These are phyloP conservation scores for Leccinum aurantiacum DNA, from an alignment of 768 basidiomycete genomes.

Conservation along the genomic window DNA sequence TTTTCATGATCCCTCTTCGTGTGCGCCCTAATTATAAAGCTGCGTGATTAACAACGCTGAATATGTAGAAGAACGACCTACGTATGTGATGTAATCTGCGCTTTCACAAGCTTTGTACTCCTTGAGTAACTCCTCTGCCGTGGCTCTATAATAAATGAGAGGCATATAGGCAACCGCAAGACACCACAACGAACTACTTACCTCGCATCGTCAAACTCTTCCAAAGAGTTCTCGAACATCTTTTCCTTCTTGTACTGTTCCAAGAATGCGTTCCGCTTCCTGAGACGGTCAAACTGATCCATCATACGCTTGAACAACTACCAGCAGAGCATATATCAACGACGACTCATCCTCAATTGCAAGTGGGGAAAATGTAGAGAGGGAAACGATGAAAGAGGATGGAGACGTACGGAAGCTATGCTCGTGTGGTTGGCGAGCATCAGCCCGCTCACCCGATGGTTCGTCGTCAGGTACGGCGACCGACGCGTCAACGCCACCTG, in stretches of 20 bases:
- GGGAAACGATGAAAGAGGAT: background rate
- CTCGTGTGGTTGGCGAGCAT: slow-evolving; percentile 99
- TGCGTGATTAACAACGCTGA: background rate
- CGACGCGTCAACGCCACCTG: slow-evolving; percentile 93
- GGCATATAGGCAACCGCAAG: background rate
- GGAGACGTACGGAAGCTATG: slow-evolving; percentile 77
- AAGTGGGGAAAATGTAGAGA: background rate
- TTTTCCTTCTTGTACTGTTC: slow-evolving; percentile 98
- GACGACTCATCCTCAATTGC: background rate
- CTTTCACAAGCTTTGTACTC: slow-evolving; percentile 98
- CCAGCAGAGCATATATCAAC: background rate
- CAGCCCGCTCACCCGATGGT: slow-evolving; percentile 93
- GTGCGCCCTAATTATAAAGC: slow-evolving; percentile 29
- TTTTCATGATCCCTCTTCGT: slow-evolving; percentile 32
- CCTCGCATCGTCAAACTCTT: slow-evolving; percentile 99
- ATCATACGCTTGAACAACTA: slow-evolving; percentile 96
- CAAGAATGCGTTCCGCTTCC: slow-evolving; percentile 89
- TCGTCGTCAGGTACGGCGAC: slow-evolving; percentile 84
- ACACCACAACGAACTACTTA: slow-evolving; percentile 32
- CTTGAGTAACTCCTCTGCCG: slow-evolving; percentile 82
- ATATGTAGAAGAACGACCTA: slow-evolving; percentile 34
- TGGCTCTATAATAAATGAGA: slow-evolving; percentile 52
- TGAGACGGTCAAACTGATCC: slow-evolving; percentile 88
- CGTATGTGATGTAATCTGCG: slow-evolving; percentile 90
- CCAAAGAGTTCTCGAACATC: slow-evolving; percentile 89